Conservation (phyloP, 1,284 basidiomycete genomes). For the Coriolopsis trogii region DNA sequence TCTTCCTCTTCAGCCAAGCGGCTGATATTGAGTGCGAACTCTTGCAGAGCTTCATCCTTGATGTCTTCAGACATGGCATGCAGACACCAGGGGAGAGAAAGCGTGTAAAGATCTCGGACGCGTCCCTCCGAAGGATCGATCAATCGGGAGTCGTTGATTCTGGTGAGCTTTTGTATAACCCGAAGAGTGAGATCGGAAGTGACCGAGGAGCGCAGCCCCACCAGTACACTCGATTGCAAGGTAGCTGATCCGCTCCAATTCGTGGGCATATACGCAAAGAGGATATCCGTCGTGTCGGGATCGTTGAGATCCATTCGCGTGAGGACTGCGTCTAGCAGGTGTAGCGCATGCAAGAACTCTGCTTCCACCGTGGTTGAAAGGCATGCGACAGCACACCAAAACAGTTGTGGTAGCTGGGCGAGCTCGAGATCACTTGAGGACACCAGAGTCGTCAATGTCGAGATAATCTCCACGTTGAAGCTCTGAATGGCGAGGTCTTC, state of each 20-base stretch:
- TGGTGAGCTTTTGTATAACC: slow-evolving; percentile 69
- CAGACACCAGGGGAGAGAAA: slow-evolving; percentile 89
- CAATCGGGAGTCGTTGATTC: slow-evolving; percentile 64
- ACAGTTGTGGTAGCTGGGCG: slow-evolving; percentile 78
- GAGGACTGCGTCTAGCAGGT: slow-evolving; percentile 73
- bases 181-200: slow-evolving; percentile 74
- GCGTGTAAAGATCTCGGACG: slow-evolving; percentile 82
- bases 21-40: slow-evolving; percentile 79
- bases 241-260: slow-evolving; percentile 74
- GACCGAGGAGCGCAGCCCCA: slow-evolving; percentile 80
- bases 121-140: slow-evolving; percentile 77
- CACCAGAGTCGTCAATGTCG: slow-evolving; percentile 75
- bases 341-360: slow-evolving; percentile 77
- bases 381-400: slow-evolving; percentile 87
- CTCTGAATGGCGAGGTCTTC: slow-evolving; percentile 76
- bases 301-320: slow-evolving; percentile 77
- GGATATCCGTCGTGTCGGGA: slow-evolving; percentile 57
- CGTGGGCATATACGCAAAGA: slow-evolving; percentile 70
- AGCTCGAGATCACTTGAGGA: slow-evolving; percentile 59
- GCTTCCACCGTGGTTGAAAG: slow-evolving; percentile 82
- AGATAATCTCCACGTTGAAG: slow-evolving; percentile 85
- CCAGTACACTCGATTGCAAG: slow-evolving; percentile 78
- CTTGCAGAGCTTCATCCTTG: slow-evolving; percentile 62
- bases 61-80: slow-evolving; percentile 74
- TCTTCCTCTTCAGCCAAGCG: slow-evolving; percentile 74